A percentile compares a stretch with the other conserved stretches of the same genome.
Evolutionary conservation across 352 stramenopile genomes (phyloP).

Genomic region (Elongisporangium prolatum): DNA sequence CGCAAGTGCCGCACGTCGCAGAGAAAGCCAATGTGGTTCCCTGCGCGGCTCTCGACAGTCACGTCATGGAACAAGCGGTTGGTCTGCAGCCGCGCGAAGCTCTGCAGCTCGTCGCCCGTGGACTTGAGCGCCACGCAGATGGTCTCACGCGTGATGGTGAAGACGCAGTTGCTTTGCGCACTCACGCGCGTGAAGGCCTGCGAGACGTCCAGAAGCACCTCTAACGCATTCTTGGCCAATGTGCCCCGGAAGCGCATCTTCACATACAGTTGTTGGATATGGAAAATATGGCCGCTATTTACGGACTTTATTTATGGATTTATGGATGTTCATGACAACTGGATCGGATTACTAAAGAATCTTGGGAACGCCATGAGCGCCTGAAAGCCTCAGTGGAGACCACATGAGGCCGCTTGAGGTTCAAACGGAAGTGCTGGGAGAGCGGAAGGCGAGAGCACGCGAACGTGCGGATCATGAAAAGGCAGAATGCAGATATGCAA

Average conservation of each 20-base stretch:
- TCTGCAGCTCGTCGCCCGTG: slow-evolving; percentile 71
- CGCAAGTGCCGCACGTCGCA: slow-evolving; percentile 74
- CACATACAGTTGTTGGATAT: no score
- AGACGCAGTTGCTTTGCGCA: slow-evolving; percentile 59
- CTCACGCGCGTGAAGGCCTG: slow-evolving; percentile 66
- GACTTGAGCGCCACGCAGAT: slow-evolving; percentile 67
- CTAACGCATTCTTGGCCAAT: slow-evolving; percentile 66
- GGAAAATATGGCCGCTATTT: background rate
- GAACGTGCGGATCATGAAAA: background rate
- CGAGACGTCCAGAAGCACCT: slow-evolving; percentile 71
- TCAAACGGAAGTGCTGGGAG: background rate
- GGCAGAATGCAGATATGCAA: background rate
- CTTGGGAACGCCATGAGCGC: slow-evolving; percentile 10
- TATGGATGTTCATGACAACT: slow-evolving; percentile 18
- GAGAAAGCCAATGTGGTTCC: slow-evolving; percentile 79
- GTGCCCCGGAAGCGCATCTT: slow-evolving; percentile 85
- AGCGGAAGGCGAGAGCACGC: background rate
- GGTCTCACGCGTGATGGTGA: slow-evolving; percentile 62
- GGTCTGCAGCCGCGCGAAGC: slow-evolving; percentile 65
- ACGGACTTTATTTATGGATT: background rate
- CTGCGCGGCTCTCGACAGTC: slow-evolving; percentile 62
- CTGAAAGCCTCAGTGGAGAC: slow-evolving; percentile 1
- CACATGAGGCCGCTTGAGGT: background rate
- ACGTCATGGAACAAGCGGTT: slow-evolving; percentile 67
- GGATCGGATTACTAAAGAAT: slow-evolving; percentile 88